phyloP scores from a whole-genome alignment of 1,284 basidiomycete species.

The Taiwanofungus camphoratus region DNA sequence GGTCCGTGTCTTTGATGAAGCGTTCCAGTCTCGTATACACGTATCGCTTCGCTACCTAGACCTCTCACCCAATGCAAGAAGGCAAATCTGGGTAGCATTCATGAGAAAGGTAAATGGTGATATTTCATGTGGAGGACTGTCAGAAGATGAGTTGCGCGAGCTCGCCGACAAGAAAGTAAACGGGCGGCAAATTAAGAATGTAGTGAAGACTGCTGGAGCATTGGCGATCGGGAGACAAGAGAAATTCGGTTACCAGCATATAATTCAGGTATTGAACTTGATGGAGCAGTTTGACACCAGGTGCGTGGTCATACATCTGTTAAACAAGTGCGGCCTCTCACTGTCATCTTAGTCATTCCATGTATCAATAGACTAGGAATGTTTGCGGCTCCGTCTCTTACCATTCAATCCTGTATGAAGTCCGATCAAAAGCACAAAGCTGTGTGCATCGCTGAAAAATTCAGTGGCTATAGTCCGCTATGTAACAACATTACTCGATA shows the following conservation, averaged over 20 bases:
- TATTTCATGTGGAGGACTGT: constrained; percentile 28
- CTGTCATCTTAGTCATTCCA: constrained; percentile 14
- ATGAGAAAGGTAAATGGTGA: constrained; percentile 41
- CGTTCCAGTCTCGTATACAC: constrained; percentile 63
- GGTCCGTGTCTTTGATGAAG: constrained; percentile 60
- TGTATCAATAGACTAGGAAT: constrained; percentile 19
- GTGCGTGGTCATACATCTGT: constrained; percentile 23
- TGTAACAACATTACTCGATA: too few relatives aligned
- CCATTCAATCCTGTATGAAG: too few relatives aligned
- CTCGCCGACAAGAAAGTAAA: constrained; percentile 50
- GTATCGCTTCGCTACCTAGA: constrained; percentile 57
- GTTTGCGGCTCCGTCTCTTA: neutral
- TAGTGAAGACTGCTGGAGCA: constrained; percentile 53
- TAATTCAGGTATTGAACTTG: constrained; percentile 52
- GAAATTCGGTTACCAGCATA: constrained; percentile 40
- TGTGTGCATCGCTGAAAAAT: too few relatives aligned
- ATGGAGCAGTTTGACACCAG: constrained; percentile 55
- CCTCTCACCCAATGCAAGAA: constrained; percentile 43
- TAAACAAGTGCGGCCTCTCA: neutral
- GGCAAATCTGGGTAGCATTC: constrained; percentile 56
- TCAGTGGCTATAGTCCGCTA: too few relatives aligned
- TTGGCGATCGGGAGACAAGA: constrained; percentile 46
- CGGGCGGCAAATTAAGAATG: constrained; percentile 63
- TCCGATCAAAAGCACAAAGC: too few relatives aligned
- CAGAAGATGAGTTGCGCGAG: constrained; percentile 37